Evolutionary conservation across 306 rosid species (phyloP).

Genomic region (Vigna trinervia): DNA sequence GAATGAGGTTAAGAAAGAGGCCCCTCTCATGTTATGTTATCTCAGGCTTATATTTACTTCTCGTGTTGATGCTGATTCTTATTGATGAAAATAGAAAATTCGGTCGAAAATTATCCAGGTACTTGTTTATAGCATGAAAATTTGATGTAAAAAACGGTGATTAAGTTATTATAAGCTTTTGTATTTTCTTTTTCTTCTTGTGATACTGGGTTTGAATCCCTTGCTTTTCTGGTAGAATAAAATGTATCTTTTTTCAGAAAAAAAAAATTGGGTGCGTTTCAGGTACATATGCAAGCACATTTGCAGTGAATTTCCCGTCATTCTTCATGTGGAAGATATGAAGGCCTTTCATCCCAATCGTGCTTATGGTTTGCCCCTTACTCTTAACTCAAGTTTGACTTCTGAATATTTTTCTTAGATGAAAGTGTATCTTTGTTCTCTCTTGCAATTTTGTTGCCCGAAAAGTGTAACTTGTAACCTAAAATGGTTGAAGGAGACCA

Average conservation of each 20-base stretch:
- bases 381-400: conserved; percentile 13
- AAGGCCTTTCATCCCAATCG: conserved; percentile 76
- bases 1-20: background rate
- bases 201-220: background rate
- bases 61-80: conserved; percentile 65
- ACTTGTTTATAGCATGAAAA: background rate
- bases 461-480: too few relatives aligned
- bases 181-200: background rate
- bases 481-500: too few relatives aligned
- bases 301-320: conserved; percentile 75
- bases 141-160: background rate
- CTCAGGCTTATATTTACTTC: conserved; percentile 68
- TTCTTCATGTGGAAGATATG: conserved; percentile 80
- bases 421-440: too few relatives aligned
- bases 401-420: background rate
- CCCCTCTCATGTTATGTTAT: background rate
- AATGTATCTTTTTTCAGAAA: background rate
- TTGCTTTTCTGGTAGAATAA: background rate
- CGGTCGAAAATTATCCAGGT: conserved; percentile 73
- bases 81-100: conserved; percentile 59
- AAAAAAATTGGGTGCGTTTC: conserved; percentile 33
- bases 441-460: background rate
- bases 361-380: conserved; percentile 67
- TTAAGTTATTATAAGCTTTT: background rate
- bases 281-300: conserved; percentile 85